Evolutionary conservation across 2,329 filamentous ascomycete genomes (phyloP).

Genomic region (Paraphaeosphaeria minitans): DNA sequence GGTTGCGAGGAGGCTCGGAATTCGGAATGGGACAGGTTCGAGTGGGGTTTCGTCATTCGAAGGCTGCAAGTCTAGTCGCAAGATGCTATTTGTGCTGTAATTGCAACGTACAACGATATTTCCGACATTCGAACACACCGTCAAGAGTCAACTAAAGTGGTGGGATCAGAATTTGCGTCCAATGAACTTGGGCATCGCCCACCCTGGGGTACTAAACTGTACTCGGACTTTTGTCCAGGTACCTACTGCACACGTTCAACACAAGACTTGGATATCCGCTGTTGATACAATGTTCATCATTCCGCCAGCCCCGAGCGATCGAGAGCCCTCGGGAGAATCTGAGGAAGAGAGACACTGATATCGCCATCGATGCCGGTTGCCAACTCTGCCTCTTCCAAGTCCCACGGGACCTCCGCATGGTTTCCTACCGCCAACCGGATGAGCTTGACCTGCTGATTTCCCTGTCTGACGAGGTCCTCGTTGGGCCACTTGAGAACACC

Average conservation of each 20-base stretch:
- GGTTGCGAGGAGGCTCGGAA: not conserved
- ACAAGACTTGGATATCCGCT: not conserved
- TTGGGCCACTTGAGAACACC: conserved; percentile 30
- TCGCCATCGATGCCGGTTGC: conserved; percentile 23
- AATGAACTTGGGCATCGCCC: no score
- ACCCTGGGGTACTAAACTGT: no score
- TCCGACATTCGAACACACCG: no score
- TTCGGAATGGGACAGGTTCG: conserved; percentile 2
- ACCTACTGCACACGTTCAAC: no score
- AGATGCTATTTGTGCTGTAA: not conserved
- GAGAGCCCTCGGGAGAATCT: not conserved
- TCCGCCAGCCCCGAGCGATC: no score
- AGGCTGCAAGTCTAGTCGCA: not conserved
- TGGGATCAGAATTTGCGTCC: no score
- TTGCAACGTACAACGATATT: not conserved
- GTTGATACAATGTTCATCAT: not conserved
- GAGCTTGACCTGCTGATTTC: conserved; percentile 23
- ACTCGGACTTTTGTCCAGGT: no score
- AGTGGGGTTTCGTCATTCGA: not conserved
- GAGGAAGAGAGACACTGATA: conserved; percentile 19
- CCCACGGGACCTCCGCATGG: conserved; percentile 18
- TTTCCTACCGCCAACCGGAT: conserved; percentile 23
- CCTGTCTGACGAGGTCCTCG: conserved; percentile 24
- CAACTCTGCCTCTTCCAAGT: conserved; percentile 22
- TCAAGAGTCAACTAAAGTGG: no score